These are phyloP conservation scores for Aspergillus campestris DNA, from an alignment of 495 filamentous ascomycete species.

Conservation along the genomic window DNA sequence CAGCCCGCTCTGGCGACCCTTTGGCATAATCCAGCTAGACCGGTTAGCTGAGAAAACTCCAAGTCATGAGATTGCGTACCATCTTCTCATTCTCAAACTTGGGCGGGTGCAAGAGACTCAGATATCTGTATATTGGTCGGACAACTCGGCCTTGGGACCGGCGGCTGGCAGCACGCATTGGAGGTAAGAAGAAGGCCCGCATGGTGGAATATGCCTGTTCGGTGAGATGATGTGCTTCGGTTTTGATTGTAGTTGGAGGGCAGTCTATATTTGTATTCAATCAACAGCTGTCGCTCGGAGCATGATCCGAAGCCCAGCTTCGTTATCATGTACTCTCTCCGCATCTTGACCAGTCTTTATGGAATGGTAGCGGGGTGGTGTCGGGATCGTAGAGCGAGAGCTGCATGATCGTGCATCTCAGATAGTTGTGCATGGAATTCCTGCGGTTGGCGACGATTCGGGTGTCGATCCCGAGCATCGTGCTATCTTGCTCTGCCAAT, in stretches of 20 bases:
- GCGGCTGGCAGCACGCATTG: not conserved
- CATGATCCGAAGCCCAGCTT: too few species aligned
- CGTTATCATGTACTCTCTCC: too few species aligned
- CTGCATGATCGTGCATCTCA: not conserved
- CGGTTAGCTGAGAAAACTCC: not conserved
- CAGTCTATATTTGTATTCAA: too few species aligned
- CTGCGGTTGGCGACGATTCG: not conserved
- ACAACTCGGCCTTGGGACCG: not conserved
- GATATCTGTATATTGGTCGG: not conserved
- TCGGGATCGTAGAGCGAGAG: not conserved
- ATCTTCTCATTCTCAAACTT: constrained; percentile 27
- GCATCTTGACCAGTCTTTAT: too few species aligned
- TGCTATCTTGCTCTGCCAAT: not conserved
- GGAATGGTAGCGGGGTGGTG: too few species aligned
- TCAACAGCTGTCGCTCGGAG: too few species aligned
- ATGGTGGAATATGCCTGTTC: not conserved
- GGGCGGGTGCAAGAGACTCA: constrained; percentile 14
- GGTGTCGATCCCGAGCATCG: not conserved
- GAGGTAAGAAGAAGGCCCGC: not conserved
- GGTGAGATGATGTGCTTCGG: too few species aligned
- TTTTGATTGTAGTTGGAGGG: too few species aligned
- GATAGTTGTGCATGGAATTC: not conserved
- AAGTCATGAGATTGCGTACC: constrained; percentile 1
- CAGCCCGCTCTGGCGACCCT: constrained; percentile 18
- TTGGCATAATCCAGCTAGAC: constrained; percentile 21